phyloP scores from a whole-genome alignment of 352 stramenopile species.

The Blastocystis sp. region DNA sequence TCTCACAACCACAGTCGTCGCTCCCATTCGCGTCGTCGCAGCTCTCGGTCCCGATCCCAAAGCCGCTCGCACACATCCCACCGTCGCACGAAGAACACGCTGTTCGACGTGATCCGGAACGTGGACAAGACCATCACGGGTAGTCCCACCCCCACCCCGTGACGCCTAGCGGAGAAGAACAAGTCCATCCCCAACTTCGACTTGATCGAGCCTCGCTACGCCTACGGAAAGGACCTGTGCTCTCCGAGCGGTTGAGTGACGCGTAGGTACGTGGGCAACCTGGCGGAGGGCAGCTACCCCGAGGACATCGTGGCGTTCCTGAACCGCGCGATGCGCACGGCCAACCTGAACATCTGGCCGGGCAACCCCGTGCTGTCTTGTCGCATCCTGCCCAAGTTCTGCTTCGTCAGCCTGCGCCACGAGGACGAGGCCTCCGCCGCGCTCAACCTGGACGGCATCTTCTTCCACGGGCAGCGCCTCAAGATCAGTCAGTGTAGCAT shows the following conservation, averaged over 20 bases:
- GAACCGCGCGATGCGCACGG: slow-evolving; percentile 34
- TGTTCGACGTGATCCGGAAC: slow-evolving; percentile 30
- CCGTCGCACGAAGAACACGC: slow-evolving; percentile 13
- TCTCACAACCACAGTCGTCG: not conserved
- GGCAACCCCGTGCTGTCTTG: slow-evolving; percentile 35
- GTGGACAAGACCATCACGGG: not conserved
- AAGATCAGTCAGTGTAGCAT: not conserved
- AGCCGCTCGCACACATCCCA: not conserved
- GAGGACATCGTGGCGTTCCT: slow-evolving; percentile 55
- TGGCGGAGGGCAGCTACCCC: slow-evolving; percentile 22
- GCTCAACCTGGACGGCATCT: slow-evolving; percentile 54
- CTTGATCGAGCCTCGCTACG: slow-evolving; percentile 45
- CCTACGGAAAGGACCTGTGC: slow-evolving; percentile 35
- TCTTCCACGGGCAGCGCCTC: slow-evolving; percentile 56
- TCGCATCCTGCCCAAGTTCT: slow-evolving; percentile 57
- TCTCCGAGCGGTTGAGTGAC: too few species aligned
- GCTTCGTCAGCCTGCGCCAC: slow-evolving; percentile 56
- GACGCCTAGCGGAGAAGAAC: not conserved
- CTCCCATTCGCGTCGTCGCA: not conserved
- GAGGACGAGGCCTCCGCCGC: slow-evolving; percentile 42
- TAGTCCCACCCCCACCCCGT: not conserved
- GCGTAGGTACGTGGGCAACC: slow-evolving; percentile 27
- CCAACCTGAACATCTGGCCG: slow-evolving; percentile 42
- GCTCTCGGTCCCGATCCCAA: not conserved
- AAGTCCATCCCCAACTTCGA: slow-evolving; percentile 45